phyloP scores from a whole-genome alignment of 805 yeast species.

The Kluyveromyces aestuarii region DNA sequence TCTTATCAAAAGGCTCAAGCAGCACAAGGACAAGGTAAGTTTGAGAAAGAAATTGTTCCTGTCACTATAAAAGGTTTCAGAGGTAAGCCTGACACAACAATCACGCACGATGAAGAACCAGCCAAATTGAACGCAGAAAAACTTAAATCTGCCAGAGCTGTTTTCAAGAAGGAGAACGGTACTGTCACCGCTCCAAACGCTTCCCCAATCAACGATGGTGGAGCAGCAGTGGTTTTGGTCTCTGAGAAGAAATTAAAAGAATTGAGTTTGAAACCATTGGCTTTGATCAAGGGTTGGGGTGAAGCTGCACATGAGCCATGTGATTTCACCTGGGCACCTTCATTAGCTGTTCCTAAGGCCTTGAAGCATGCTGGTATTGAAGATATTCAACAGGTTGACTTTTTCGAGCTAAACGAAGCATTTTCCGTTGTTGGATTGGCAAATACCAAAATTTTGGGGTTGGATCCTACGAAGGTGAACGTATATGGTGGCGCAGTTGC shows the following conservation, averaged over 20 bases:
- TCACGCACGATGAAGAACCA: slow-evolving; percentile 78
- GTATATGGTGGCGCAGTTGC: slow-evolving; percentile 96
- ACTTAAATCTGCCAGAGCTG: slow-evolving; percentile 81
- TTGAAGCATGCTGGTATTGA: slow-evolving; percentile 71
- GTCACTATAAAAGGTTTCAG: slow-evolving; percentile 82
- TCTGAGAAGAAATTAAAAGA: slow-evolving; percentile 79
- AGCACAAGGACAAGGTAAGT: slow-evolving; percentile 78
- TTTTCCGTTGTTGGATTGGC: slow-evolving; percentile 95
- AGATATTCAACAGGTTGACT: slow-evolving; percentile 60
- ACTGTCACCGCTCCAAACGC: slow-evolving; percentile 97
- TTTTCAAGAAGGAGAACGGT: slow-evolving; percentile 88
- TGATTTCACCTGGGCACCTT: slow-evolving; percentile 94
- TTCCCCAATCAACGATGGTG: slow-evolving; percentile 95
- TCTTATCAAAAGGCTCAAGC: slow-evolving; percentile 81
- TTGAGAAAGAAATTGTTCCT: slow-evolving; percentile 74
- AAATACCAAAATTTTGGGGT: slow-evolving; percentile 58
- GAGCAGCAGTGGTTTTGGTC: slow-evolving; percentile 85
- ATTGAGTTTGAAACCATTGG: slow-evolving; percentile 80
- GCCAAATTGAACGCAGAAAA: slow-evolving; percentile 67
- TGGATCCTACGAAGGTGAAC: slow-evolving; percentile 63
- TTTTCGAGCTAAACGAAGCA: slow-evolving; percentile 94
- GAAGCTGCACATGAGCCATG: slow-evolving; percentile 95
- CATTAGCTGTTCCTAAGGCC: slow-evolving; percentile 93
- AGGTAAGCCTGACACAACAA: slow-evolving; percentile 74
- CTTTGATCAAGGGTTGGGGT: slow-evolving; percentile 89